phyloP scores from a whole-genome alignment of 495 filamentous ascomycete species.

The Alectoria sarmentosa region DNA sequence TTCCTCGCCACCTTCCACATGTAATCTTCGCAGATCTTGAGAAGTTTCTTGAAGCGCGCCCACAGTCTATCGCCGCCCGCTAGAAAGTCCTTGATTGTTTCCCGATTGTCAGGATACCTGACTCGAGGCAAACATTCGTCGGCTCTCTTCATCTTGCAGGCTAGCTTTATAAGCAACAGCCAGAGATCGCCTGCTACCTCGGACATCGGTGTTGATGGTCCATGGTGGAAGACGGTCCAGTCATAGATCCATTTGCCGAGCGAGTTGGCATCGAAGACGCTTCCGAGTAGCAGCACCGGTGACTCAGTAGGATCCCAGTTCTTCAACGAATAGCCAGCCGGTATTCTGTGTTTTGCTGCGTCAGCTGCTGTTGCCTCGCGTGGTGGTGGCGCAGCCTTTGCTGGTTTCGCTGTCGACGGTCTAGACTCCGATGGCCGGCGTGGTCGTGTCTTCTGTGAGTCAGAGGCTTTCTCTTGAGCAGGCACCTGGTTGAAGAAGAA shows the following conservation, averaged over 20 bases:
- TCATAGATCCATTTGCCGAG: constrained; percentile 99
- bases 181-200: constrained; percentile 93
- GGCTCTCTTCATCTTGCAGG: constrained; percentile 89
- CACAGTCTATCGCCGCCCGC: constrained; percentile 85
- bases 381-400: constrained; percentile 36
- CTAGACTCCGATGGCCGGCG: constrained; percentile 47
- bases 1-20: constrained; percentile 78
- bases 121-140: constrained; percentile 75
- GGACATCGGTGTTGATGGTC: constrained; percentile 75
- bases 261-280: constrained; percentile 95
- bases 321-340: constrained; percentile 88
- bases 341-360: constrained; percentile 73
- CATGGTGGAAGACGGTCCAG: constrained; percentile 94
- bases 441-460: constrained; percentile 38
- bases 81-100: constrained; percentile 86
- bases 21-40: constrained; percentile 85
- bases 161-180: constrained; percentile 91
- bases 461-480: constrained; percentile 37
- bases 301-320: constrained; percentile 97
- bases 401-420: constrained; percentile 36
- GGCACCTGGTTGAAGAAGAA: constrained; percentile 46
- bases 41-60: constrained; percentile 74
- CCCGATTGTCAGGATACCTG: constrained; percentile 59
- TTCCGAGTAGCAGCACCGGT: constrained; percentile 87
- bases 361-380: constrained; percentile 77